Conservation (phyloP, 768 basidiomycete species). For the Termitomyces sp. region DNA sequence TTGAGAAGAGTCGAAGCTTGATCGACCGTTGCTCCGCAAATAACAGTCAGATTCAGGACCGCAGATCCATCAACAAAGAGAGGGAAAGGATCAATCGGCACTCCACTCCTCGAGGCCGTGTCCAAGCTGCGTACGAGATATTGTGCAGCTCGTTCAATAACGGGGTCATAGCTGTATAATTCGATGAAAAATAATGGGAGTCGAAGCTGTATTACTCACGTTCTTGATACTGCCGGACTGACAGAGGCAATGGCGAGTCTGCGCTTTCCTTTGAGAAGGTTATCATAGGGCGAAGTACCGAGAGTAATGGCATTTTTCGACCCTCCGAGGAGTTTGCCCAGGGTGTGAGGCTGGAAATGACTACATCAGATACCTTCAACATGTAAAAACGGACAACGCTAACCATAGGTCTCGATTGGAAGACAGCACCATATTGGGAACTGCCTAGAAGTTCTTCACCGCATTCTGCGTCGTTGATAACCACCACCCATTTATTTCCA, state of each 20-base stretch:
- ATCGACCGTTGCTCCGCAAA: conserved; percentile 12
- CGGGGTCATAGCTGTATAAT: conserved; percentile 9
- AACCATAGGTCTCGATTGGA: conserved; percentile 17
- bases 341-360: conserved; percentile 8
- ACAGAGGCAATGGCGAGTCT: conserved; percentile 17
- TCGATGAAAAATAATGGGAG: neutral
- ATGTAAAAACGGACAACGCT: neutral
- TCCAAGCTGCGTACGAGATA: conserved; percentile 11
- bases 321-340: conserved; percentile 8
- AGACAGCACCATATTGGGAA: conserved; percentile 12
- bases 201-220: neutral
- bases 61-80: conserved; percentile 14
- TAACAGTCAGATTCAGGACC: conserved; percentile 11
- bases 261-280: conserved; percentile 14
- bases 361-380: neutral
- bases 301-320: conserved; percentile 16
- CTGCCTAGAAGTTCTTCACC: conserved; percentile 17
- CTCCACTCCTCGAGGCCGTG: conserved; percentile 1
- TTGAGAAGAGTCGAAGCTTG: conserved; percentile 12
- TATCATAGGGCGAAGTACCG: conserved; percentile 16
- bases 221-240: conserved; percentile 14
- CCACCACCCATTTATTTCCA: conserved; percentile 14
- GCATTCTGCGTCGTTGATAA: conserved; percentile 14
- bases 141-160: conserved; percentile 16
- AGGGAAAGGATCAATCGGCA: conserved; percentile 12